Evolutionary conservation across 31 red algal genomes (phyloP).

Genomic region (Asparagopsis taxiformis): DNA sequence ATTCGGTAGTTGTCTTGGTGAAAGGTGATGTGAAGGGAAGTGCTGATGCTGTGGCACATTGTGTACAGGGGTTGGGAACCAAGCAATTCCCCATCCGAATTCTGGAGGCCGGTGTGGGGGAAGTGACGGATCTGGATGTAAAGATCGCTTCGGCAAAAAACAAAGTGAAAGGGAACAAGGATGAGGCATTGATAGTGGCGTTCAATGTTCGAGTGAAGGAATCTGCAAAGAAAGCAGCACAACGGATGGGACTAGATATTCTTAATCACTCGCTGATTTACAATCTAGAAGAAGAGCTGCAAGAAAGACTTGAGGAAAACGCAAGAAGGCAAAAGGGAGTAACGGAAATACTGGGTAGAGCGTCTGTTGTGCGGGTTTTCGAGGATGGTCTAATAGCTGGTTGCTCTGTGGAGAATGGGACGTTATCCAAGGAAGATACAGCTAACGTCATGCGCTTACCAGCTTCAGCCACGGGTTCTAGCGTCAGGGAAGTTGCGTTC

Average conservation of each 20-base stretch:
- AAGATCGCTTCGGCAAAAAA: slow-evolving; percentile 41
- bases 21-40: slow-evolving; percentile 72
- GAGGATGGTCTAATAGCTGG: slow-evolving; percentile 50
- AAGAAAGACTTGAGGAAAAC: slow-evolving; percentile 7
- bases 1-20: slow-evolving; percentile 30
- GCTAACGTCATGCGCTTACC: slow-evolving; percentile 41
- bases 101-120: slow-evolving; percentile 55
- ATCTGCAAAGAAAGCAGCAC: slow-evolving; percentile 21
- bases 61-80: slow-evolving; percentile 44
- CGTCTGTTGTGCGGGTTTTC: slow-evolving; percentile 35
- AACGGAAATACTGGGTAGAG: slow-evolving; percentile 18
- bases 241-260: slow-evolving; percentile 25
- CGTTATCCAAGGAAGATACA: slow-evolving; percentile 8
- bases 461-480: slow-evolving; percentile 7
- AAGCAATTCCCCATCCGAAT: slow-evolving; percentile 46
- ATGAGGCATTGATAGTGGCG: slow-evolving; percentile 58
- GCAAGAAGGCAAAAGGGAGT: background rate
- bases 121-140: slow-evolving; percentile 69
- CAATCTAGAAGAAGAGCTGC: slow-evolving; percentile 76
- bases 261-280: slow-evolving; percentile 71
- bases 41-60: slow-evolving; percentile 73
- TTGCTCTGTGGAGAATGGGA: slow-evolving; percentile 27
- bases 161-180: slow-evolving; percentile 17
- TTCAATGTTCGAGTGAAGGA: slow-evolving; percentile 65
- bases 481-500: slow-evolving; percentile 21